Percentiles rank a stretch among this genome's conserved stretches.
Conservation (phyloP, 768 basidiomycete species). For the Boletellus emodensis region DNA sequence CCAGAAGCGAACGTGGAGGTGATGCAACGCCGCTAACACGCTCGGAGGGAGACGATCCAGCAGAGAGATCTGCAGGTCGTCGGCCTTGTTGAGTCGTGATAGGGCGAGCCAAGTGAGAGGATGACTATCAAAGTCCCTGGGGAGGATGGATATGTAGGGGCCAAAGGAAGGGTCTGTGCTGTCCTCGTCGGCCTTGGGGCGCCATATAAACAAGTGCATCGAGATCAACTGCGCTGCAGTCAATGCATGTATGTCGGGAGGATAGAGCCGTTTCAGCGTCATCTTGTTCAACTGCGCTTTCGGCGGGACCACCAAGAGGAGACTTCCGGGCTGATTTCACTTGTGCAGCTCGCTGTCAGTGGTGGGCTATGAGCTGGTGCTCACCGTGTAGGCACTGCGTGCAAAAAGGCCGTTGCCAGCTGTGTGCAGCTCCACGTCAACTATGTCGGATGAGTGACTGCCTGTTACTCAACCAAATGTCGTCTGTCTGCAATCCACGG, state of each 20-base stretch:
- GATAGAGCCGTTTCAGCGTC: conserved; percentile 63
- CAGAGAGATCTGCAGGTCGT: conserved; percentile 26
- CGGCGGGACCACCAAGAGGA: conserved; percentile 68
- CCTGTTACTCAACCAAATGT: conserved; percentile 43
- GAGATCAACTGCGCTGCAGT: conserved; percentile 75
- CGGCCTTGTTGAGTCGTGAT: conserved; percentile 16
- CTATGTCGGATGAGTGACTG: background rate
- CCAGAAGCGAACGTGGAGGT: conserved; percentile 46
- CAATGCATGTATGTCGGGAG: conserved; percentile 32
- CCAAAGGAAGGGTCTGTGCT: conserved; percentile 58
- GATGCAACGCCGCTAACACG: conserved; percentile 38
- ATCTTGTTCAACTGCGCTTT: conserved; percentile 66
- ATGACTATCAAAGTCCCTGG: conserved; percentile 67
- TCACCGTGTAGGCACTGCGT: conserved; percentile 37
- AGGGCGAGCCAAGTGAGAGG: conserved; percentile 73
- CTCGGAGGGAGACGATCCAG: conserved; percentile 48
- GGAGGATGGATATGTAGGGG: conserved; percentile 78
- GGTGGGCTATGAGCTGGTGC: conserved; percentile 10
- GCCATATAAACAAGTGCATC: conserved; percentile 72
- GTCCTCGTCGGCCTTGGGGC: conserved; percentile 39
- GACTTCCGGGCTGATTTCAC: conserved; percentile 44
- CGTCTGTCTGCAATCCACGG: conserved; percentile 49
- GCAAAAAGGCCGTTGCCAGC: conserved; percentile 73
- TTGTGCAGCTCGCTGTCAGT: background rate
- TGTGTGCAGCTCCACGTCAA: conserved; percentile 17